Evolutionary conservation across 345 rosid species (phyloP), one percentile per base, ranked within the genome.

Genomic region (Hibiscus mutabilis): DNA sequence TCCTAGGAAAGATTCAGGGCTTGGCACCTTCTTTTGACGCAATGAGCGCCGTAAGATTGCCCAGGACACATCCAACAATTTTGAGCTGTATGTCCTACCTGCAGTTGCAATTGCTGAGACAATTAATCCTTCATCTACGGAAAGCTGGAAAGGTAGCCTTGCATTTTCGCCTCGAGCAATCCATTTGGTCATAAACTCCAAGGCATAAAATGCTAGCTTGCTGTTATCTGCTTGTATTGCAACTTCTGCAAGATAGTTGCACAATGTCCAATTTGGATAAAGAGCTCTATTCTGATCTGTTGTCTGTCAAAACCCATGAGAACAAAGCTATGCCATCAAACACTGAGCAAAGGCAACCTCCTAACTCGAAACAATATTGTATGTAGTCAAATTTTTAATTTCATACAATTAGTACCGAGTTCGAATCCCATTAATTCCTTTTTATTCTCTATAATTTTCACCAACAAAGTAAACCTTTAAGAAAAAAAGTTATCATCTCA

Each of bases 121-220:
- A 29, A 88, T 75, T 71, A 90, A 74, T 27, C 98, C 98, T 90
- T 95, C 99, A 79, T 92, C 97, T 42, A 83, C 93, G 53, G 97
- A 82, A 58, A 85, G 84, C 31, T 71, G 70, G 71, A 85, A 72
- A 33, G 91, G 60, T 14, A 97, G 92, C 79, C 83, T 82, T 21
- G 85, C 84, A 78, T 66, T 75, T 84, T 95, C 90, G 0, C 94
- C 92, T n/a, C 85, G 77, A 22, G 82, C 83, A 79, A 92, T 88
- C 98, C 88, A 95, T 57, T 76, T 84, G 37, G 83, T 93, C 88
- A 92, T 85, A 72, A 92, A 95, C 69, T 95, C 96, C 78, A 95
- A 74, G 0, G 93, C 92, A 59, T 82, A 87, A 79, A 82, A 86
- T 13, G 92, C 90, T 76, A 95, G 79, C 62, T 86, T 87, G 86